A percentile compares a stretch with the other conserved stretches of the same genome.
Conservation (phyloP, 352 stramenopile genomes). For the Phytophthora idaei region DNA sequence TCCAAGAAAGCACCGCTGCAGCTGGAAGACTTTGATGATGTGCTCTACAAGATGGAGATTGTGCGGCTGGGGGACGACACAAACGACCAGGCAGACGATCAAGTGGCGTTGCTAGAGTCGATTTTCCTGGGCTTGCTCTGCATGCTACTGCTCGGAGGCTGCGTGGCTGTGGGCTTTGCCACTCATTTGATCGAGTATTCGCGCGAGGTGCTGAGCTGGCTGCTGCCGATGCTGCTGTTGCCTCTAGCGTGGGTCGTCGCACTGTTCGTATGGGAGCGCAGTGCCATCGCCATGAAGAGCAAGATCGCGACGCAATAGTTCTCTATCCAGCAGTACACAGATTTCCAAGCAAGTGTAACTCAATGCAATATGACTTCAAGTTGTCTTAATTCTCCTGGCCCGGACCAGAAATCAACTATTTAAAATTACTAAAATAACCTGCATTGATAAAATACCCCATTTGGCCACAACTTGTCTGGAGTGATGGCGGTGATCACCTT, state of each 20-base stretch:
- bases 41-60: constrained; percentile 68
- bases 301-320: constrained; percentile 35
- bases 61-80: constrained; percentile 36
- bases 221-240: constrained; percentile 57
- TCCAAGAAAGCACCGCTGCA: constrained; percentile 33
- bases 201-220: constrained; percentile 36
- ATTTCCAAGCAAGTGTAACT: too few species aligned
- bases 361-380: too few species aligned
- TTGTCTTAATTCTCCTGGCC: constrained; percentile 1
- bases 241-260: constrained; percentile 50
- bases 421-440: not conserved
- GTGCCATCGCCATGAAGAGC: constrained; percentile 19
- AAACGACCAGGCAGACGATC: constrained; percentile 13
- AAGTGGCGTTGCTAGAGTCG: constrained; percentile 37
- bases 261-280: constrained; percentile 58
- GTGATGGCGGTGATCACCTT: constrained; percentile 92
- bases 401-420: not conserved
- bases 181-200: constrained; percentile 44
- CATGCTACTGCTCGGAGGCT: constrained; percentile 37
- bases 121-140: constrained; percentile 37
- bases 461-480: not conserved
- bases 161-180: constrained; percentile 45
- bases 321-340: too few species aligned
- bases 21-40: constrained; percentile 70
- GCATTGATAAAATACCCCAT: not conserved